phyloP scores from a whole-genome alignment of 2,329 filamentous ascomycete genomes.

The Cytospora chrysosperma region DNA sequence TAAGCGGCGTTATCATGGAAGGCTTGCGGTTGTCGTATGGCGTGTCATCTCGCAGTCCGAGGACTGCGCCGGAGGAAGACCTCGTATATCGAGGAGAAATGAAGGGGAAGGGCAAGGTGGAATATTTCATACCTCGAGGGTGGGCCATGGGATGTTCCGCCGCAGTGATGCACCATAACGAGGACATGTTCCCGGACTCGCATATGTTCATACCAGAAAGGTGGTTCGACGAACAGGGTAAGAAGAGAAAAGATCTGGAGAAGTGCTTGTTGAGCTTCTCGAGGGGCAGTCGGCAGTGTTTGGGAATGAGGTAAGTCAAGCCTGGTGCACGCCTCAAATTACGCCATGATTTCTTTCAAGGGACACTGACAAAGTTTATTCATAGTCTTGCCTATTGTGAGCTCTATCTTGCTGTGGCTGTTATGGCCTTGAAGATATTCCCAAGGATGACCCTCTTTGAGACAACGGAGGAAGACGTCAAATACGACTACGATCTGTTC shows the following conservation, averaged over 20 bases:
- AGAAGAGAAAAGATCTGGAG: slow-evolving; percentile 21
- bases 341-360: background rate
- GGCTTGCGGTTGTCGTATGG: slow-evolving; percentile 7
- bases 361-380: background rate
- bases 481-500: slow-evolving; percentile 23
- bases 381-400: slow-evolving; percentile 24
- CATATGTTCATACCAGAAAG: slow-evolving; percentile 27
- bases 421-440: slow-evolving; percentile 20
- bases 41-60: background rate
- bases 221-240: slow-evolving; percentile 25
- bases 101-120: background rate
- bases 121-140: slow-evolving; percentile 25
- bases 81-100: slow-evolving; percentile 1
- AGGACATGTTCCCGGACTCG: slow-evolving; percentile 27
- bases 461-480: slow-evolving; percentile 24
- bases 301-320: slow-evolving; percentile 29
- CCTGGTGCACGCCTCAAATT: background rate
- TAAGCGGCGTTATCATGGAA: background rate
- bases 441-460: slow-evolving; percentile 22
- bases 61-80: slow-evolving; percentile 1
- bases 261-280: slow-evolving; percentile 26
- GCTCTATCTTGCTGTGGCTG: slow-evolving; percentile 23
- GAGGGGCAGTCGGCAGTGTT: slow-evolving; percentile 28
- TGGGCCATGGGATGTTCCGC: slow-evolving; percentile 26
- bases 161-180: slow-evolving; percentile 27